Evolutionary conservation across 345 rosid species (phyloP).

Genomic region (Linum trigynum): DNA sequence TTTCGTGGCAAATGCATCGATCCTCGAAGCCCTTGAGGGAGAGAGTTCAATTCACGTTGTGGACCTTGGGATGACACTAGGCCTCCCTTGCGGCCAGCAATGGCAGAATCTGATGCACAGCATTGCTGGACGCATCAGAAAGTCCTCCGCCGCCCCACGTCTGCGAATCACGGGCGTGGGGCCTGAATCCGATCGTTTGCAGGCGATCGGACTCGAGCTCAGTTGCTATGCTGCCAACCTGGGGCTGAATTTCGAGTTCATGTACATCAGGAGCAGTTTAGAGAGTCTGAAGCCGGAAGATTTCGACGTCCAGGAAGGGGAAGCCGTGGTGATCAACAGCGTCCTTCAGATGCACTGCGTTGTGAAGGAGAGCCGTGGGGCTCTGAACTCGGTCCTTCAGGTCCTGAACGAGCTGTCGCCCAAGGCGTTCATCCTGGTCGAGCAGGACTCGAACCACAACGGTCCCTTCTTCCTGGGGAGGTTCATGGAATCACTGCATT

Average conservation of each 20-base stretch:
- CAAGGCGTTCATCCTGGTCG: conserved; percentile 27
- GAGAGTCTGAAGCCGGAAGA: conserved; percentile 29
- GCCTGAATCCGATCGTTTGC: conserved; percentile 17
- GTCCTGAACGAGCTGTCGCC: conserved; percentile 27
- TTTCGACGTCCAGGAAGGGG: conserved; percentile 17
- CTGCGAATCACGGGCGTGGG: conserved; percentile 36
- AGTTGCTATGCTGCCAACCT: conserved; percentile 16
- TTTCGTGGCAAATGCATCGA: conserved; percentile 33
- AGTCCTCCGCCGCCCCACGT: conserved; percentile 11
- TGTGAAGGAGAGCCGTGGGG: conserved; percentile 47
- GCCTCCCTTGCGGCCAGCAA: conserved; percentile 31
- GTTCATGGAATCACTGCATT: conserved; percentile 60
- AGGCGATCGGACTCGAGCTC: conserved; percentile 25
- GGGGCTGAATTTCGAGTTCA: conserved; percentile 25
- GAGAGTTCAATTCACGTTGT: conserved; percentile 49
- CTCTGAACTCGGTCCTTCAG: conserved; percentile 35
- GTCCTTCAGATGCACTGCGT: conserved; percentile 37
- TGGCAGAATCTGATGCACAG: conserved; percentile 31
- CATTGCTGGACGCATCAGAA: conserved; percentile 19
- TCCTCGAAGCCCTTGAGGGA: conserved; percentile 51
- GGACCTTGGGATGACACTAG: conserved; percentile 39
- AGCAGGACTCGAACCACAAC: conserved; percentile 44
- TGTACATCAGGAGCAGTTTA: conserved; percentile 20
- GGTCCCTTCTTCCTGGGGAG: conserved; percentile 54
- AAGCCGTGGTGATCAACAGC: conserved; percentile 35